Evolutionary conservation across 2,329 filamentous ascomycete genomes (phyloP), one percentile per base, ranked within the genome.

Genomic region (Diaporthe citri): DNA sequence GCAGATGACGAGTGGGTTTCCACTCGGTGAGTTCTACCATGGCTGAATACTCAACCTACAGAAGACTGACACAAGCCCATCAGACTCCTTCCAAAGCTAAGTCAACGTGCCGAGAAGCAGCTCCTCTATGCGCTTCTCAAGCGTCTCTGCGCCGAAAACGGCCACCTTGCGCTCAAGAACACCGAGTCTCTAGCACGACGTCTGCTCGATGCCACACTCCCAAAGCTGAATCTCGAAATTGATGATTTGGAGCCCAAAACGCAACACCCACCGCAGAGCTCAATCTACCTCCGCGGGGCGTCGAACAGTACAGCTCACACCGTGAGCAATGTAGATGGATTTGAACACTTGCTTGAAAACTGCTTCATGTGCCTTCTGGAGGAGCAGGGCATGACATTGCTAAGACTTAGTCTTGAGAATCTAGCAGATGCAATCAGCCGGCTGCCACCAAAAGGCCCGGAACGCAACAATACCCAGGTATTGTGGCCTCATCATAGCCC

Each of bases 41-140:
- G 22, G 4, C 56, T 41, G 31, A 36, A 13, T 2, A 12, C 12
- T 34, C 4, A 22, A 66, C 20, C 41, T 17, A 7, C 60, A 31
- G 28, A 34, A 15, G 1, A 34, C 60, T 66, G 41, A 66, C 20
- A n/a, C 28, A 34, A 22, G 13, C 20, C 6, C 13, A 28, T 31
- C 9, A 66, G 60, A 48, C 60, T 66, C 34, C 28, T 66, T 48
- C 60, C 60, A 48, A 66, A 48, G 41, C 28, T 66, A 39, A 48
- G 60, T 15, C n/a, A 25, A 48, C 28, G 20, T n/a, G 60, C 60
- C 41, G 41, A 66, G 41, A 66, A 66, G 60, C 41, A 4, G n/a
- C 60, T 66, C 28, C 60, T 66, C 25, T 48, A 66, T 9, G 2
- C 4, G 22, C 60, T 66, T 39, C 5, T 64, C 3, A 28, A 46